Conservation (phyloP, 1,284 basidiomycete genomes). For the Tilletia indica region DNA sequence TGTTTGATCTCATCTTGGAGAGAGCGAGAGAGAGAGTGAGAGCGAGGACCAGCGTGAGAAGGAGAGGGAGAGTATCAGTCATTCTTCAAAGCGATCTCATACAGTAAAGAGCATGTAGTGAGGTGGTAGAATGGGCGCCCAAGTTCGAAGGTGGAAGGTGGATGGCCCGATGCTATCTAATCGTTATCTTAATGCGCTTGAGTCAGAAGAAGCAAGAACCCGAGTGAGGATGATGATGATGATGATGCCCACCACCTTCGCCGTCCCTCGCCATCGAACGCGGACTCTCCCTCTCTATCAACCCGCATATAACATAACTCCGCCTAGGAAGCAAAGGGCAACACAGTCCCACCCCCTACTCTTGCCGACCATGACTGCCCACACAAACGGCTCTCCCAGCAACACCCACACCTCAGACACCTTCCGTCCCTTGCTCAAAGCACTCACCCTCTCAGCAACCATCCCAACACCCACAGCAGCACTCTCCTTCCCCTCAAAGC, state of each 20-base stretch:
- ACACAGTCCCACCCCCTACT: too few relatives aligned
- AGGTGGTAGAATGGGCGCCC: background rate
- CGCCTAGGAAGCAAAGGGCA: too few relatives aligned
- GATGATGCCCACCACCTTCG: too few relatives aligned
- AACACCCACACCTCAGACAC: slow-evolving; percentile 40
- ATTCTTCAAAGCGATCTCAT: too few relatives aligned
- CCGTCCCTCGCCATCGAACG: background rate
- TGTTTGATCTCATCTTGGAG: too few relatives aligned
- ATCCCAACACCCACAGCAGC: background rate
- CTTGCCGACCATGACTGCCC: too few relatives aligned
- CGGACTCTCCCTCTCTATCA: background rate
- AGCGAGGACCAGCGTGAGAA: background rate
- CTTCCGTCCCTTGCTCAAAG: slow-evolving; percentile 45
- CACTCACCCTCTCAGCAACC: slow-evolving; percentile 29
- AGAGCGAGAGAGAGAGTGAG: background rate
- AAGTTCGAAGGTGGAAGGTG: too few relatives aligned
- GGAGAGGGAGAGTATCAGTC: background rate
- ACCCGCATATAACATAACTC: too few relatives aligned
- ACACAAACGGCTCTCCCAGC: background rate
- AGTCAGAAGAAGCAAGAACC: background rate
- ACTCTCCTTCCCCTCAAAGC: background rate
- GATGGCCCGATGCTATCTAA: slow-evolving; percentile 6
- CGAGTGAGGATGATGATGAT: too few relatives aligned
- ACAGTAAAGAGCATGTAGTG: too few relatives aligned
- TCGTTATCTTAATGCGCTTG: background rate